Conservation (phyloP, 2,329 filamentous ascomycete species). For the Plenodomus biglobosus region DNA sequence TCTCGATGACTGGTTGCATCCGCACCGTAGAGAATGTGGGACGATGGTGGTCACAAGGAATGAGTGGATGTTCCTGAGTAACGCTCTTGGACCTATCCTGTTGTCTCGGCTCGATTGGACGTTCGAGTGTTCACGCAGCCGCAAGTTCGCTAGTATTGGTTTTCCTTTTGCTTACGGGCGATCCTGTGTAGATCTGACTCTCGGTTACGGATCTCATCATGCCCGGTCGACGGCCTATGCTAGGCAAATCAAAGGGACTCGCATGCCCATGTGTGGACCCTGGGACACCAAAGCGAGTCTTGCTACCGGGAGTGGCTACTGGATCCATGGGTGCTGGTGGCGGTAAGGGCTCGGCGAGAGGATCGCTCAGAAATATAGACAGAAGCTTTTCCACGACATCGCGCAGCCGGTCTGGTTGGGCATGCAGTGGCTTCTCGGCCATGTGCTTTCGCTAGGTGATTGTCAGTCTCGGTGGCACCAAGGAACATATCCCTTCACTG, state of each 20-base stretch:
- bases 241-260: conserved; percentile 41
- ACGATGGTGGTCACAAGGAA: neutral
- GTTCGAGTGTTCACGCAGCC: neutral
- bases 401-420: conserved; percentile 48
- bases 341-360: conserved; percentile 33
- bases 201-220: conserved; percentile 20
- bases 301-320: conserved; percentile 34
- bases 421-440: conserved; percentile 38
- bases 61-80: neutral
- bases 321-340: conserved; percentile 12
- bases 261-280: conserved; percentile 26
- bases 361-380: conserved; percentile 51
- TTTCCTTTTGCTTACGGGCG: conserved; percentile 27
- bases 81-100: neutral
- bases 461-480: neutral
- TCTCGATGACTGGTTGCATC: neutral
- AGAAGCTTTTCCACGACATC: conserved; percentile 53
- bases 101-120: neutral
- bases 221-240: conserved; percentile 17
- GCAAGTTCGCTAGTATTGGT: neutral
- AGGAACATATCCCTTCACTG: neutral
- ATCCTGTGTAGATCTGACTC: conserved; percentile 23
- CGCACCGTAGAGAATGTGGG: neutral
- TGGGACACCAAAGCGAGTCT: conserved; percentile 17
- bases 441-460: conserved; percentile 44